Base-by-base conservation (phyloP, 495 filamentous ascomycete species). In the Penicillium subrubescens region DNA sequence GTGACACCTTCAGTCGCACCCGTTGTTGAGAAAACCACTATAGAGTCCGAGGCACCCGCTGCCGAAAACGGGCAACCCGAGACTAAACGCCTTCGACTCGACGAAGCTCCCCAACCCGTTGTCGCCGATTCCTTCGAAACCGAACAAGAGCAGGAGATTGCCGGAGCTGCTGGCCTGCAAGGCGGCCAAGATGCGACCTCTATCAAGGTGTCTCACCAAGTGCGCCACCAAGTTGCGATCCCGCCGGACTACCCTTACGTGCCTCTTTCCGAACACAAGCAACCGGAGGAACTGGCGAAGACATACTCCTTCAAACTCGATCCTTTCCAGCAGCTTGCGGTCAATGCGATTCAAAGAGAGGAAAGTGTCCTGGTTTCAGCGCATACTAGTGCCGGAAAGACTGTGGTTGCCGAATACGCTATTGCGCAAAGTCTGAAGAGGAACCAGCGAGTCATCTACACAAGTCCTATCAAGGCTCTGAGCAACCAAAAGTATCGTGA, bases 401-500 rank as follows among this genome's bases (percentile, higher is more conserved):
- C 95, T 3, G 95, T 98, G 19, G 92, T 97, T 21, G 95, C 95
- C 62, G 95, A 99, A 73, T 99, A 99, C 73, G 96, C 95, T 15
- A 98, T 99, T 73, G 95, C 95, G 44, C 95, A 99, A 72, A 94
- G 96, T 77, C 86, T 99, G 78, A 94, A 96, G 80, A 88, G 90
- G 75, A 97, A 97, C 79, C 95, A 99, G 80, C 87, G 95, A 72
- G 95, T 99, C 63, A 98, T 99, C 74, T 99, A 99, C 80, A 99
- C 95, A 2, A 97, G 94, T 83, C 95, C 95, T 1, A 98, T 99
- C 81, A 99, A 99, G 76, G 95, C 95, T 25, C 82, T 99, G 73
- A 97, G 93, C 74, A 99, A 99, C 72, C 95, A 99, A 75, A 99
- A 99, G 69, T 99, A 96, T 75, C 84, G 95, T 81, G 95, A 99